A percentile compares a stretch with the other conserved stretches of the same genome.
These are phyloP conservation scores for Sarocladium brachiariae DNA, from an alignment of 2,329 filamentous ascomycete species.

Conservation along the genomic window DNA sequence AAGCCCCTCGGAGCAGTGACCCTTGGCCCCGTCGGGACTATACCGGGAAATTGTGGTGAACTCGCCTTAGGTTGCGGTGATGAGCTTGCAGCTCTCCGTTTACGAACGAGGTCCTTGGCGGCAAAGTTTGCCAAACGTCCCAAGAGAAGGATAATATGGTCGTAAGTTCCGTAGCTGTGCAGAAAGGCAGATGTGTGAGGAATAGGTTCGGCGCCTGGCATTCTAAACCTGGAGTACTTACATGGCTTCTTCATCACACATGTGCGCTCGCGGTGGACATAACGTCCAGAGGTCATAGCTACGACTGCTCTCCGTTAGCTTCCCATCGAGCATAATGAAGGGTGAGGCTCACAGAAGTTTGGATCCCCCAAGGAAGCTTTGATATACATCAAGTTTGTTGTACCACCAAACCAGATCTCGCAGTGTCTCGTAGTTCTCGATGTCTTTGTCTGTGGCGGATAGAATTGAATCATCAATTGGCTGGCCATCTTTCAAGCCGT, in stretches of 20 bases:
- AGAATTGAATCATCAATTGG: slow-evolving; percentile 17
- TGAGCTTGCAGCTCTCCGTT: slow-evolving; percentile 52
- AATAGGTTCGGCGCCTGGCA: background rate
- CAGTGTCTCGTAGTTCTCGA: slow-evolving; percentile 73
- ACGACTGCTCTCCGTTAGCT: slow-evolving; percentile 49
- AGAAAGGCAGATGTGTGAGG: slow-evolving; percentile 18
- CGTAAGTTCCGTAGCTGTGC: slow-evolving; percentile 73
- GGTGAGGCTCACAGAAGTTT: slow-evolving; percentile 64
- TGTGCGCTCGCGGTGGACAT: slow-evolving; percentile 75
- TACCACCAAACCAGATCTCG: slow-evolving; percentile 96
- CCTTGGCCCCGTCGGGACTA: slow-evolving; percentile 45
- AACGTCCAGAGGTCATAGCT: slow-evolving; percentile 77
- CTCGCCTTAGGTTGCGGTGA: slow-evolving; percentile 22
- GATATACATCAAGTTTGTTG: slow-evolving; percentile 86
- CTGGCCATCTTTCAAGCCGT: slow-evolving; percentile 27
- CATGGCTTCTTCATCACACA: slow-evolving; percentile 70
- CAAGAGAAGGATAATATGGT: slow-evolving; percentile 78
- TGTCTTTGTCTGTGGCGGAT: slow-evolving; percentile 49
- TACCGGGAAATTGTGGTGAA: slow-evolving; percentile 46
- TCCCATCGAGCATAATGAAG: background rate
- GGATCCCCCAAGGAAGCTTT: slow-evolving; percentile 83
- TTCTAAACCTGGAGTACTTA: slow-evolving; percentile 28
- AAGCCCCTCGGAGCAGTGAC: slow-evolving; percentile 49
- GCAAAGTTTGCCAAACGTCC: slow-evolving; percentile 75
- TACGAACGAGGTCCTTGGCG: slow-evolving; percentile 69